Percentiles rank a stretch among this genome's conserved stretches.
Conservation (phyloP, 2,329 filamentous ascomycete genomes). For the Exserohilum rostratum region DNA sequence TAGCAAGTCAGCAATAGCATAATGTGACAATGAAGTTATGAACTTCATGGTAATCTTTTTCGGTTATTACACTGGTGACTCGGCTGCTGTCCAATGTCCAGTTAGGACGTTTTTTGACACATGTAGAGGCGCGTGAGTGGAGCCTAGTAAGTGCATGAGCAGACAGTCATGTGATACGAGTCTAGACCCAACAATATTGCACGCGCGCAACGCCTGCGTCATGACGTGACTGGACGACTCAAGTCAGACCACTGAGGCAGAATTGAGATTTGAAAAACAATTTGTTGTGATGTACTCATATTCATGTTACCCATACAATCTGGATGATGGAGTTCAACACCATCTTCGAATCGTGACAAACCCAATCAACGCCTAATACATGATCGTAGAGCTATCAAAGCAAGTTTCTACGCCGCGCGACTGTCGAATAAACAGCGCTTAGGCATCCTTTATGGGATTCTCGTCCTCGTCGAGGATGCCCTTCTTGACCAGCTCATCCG, state of each 20-base stretch:
- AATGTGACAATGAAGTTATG: constrained; percentile 19
- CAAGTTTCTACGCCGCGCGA: background rate
- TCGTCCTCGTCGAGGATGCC: constrained; percentile 69
- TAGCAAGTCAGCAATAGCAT: constrained; percentile 6
- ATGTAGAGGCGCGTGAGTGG: no score
- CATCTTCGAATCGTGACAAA: constrained; percentile 3
- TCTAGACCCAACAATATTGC: no score
- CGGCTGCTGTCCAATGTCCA: no score
- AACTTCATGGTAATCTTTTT: constrained; percentile 24
- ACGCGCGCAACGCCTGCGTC: no score
- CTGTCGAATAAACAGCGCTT: background rate
- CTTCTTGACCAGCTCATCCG: constrained; percentile 76
- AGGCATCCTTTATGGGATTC: constrained; percentile 40
- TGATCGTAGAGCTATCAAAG: background rate
- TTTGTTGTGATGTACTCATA: constrained; percentile 3
- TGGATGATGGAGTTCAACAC: background rate
- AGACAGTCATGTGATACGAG: no score
- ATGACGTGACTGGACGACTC: background rate
- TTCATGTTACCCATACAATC: constrained; percentile 9
- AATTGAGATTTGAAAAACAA: background rate
- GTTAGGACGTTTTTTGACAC: no score
- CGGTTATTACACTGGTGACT: no score
- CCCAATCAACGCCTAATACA: constrained; percentile 5
- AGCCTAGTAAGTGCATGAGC: no score
- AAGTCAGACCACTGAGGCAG: background rate